Evolutionary conservation across 345 rosid species (phyloP).

Genomic region (Acer saccharum): DNA sequence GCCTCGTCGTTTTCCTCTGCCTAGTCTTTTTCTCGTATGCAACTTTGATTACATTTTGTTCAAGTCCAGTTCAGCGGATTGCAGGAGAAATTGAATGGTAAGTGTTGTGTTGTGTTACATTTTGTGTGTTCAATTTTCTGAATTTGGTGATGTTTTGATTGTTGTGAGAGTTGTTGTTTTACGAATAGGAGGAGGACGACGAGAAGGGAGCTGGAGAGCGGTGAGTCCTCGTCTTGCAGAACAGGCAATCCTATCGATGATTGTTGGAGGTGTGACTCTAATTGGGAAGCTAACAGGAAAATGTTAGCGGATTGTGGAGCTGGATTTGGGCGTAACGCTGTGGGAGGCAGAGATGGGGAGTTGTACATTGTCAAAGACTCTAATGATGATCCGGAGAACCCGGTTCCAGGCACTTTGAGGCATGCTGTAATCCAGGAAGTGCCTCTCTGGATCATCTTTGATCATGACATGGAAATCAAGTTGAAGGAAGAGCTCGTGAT

Average conservation of each 20-base stretch:
- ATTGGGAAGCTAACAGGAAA: constrained; percentile 60
- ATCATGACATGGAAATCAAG: constrained; percentile 58
- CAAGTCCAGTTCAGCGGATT: neutral
- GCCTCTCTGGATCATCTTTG: constrained; percentile 72
- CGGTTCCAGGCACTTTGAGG: constrained; percentile 54
- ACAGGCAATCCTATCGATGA: constrained; percentile 68
- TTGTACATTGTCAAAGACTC: constrained; percentile 46
- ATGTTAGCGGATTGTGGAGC: constrained; percentile 58
- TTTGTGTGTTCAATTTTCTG: neutral
- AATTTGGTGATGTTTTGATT: neutral
- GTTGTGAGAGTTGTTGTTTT: neutral
- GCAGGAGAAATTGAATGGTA: constrained; percentile 28
- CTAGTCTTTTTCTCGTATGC: constrained; percentile 15
- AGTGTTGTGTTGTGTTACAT: constrained; percentile 5
- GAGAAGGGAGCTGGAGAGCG: constrained; percentile 31
- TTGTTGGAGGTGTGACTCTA: constrained; percentile 67
- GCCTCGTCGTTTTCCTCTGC: constrained; percentile 18
- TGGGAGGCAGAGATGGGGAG: constrained; percentile 63
- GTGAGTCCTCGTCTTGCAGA: constrained; percentile 14
- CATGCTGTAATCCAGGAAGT: constrained; percentile 53
- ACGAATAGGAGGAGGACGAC: constrained; percentile 33
- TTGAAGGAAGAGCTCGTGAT: constrained; percentile 54
- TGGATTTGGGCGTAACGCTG: constrained; percentile 68
- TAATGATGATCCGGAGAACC: constrained; percentile 38
- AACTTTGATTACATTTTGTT: neutral